These are phyloP conservation scores for Podaxis mareebaensis DNA, from an alignment of 768 basidiomycete genomes.

Conservation along the genomic window DNA sequence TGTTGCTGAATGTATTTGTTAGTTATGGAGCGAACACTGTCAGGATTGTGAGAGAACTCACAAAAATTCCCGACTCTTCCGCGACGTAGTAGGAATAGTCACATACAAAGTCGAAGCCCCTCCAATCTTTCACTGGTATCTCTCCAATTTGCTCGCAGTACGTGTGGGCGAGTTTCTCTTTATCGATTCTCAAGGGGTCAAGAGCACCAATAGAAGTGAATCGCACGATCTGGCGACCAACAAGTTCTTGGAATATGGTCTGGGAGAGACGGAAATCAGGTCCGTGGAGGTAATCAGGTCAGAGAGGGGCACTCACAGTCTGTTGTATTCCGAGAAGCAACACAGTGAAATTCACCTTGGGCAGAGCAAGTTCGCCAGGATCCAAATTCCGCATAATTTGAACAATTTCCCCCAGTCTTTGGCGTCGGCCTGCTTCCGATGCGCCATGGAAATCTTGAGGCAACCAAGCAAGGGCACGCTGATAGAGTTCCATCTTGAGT, in stretches of 20 bases:
- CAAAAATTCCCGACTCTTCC: background rate
- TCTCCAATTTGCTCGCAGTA: background rate
- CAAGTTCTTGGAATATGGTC: background rate
- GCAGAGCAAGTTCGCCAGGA: background rate
- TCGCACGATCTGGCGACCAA: background rate
- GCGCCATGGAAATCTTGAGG: background rate
- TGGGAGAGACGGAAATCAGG: background rate
- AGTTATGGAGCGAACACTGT: background rate
- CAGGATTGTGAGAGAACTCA: background rate
- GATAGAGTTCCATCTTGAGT: background rate
- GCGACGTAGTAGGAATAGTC: background rate
- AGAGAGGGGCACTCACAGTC: background rate
- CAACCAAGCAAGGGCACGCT: background rate
- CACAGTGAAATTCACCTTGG: background rate
- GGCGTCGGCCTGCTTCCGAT: background rate
- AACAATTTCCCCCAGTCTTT: background rate
- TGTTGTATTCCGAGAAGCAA: background rate
- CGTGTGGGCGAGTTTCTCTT: background rate
- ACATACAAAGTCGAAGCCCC: background rate
- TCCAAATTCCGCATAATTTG: background rate
- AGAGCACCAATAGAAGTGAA: background rate
- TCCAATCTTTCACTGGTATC: background rate
- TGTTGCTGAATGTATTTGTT: background rate
- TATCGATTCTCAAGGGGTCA: background rate
- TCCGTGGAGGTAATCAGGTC: background rate